Base-by-base conservation (phyloP, 495 filamentous ascomycete species). In the Xylaria intraflava region DNA sequence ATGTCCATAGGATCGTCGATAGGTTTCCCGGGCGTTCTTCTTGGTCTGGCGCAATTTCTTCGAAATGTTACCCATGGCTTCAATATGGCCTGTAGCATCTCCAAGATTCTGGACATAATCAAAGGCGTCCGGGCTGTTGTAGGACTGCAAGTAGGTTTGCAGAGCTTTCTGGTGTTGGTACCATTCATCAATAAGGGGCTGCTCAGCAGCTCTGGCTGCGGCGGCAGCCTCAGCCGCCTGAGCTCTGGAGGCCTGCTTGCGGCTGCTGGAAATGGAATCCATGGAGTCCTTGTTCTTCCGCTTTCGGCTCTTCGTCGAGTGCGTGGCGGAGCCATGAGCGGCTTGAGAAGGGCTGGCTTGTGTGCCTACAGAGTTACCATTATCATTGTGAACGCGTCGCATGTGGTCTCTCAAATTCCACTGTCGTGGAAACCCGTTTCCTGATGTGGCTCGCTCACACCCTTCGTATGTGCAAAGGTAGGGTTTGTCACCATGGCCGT, bases 391-490 rank as follows among this genome's bases (percentile, higher is more conserved):
- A 14, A 95, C 88, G 55, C 90, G 83, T 66, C 86, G 86, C 89
- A 95, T 94, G 75, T 96, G 90, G 76, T 96, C 90, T 69, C 83
- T 81, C 29, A 94, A 78, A 70, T 96, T 96, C 87, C 90, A 96
- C 59, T 89, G 83, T 65, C 90, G 83, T 30, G 89, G 90, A 63
- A 96, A 96, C 62, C 90, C 90, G 69, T 90, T 84, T 62, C 87
- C 88, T 22, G 80, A 75, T 41, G 83, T 70, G 46, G 88, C 81
- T 51, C 90, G 84, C 49, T 95, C 89, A 64, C 90, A 96, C 47
- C 86, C 88, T 44, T 83, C 76, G 69, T 87, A 92, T 27, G 80
- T 80, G 76, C 90, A 96, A 27, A 89, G 79, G 64, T 90, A 88
- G 12, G 89, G 89, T 71, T 90, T 91, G 62, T 89, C 86, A 53